phyloP scores from a whole-genome alignment of 2,329 filamentous ascomycete species.

The Zasmidium cellare region DNA sequence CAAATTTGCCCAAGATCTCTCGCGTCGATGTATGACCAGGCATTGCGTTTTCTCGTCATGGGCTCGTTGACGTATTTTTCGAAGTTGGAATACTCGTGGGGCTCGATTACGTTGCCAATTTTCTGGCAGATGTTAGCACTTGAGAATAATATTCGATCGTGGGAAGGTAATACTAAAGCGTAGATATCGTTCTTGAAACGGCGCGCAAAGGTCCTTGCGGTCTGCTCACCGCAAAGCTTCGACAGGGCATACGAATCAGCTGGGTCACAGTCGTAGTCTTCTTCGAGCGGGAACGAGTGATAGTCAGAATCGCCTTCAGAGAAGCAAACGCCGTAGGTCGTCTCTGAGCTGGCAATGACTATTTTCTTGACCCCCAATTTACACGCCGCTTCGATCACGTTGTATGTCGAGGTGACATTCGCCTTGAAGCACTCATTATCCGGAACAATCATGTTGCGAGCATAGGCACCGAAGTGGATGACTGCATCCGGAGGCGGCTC shows the following conservation, averaged over 20 bases:
- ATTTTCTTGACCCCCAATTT: conserved; percentile 64
- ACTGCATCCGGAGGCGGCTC: conserved; percentile 58
- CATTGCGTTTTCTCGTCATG: conserved; percentile 55
- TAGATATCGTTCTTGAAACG: conserved; percentile 62
- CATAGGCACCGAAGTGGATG: conserved; percentile 62
- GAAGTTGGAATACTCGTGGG: conserved; percentile 62
- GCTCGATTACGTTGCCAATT: conserved; percentile 63
- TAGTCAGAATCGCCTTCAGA: conserved; percentile 60
- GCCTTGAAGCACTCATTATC: conserved; percentile 60
- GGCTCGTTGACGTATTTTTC: conserved; percentile 53
- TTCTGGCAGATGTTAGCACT: conserved; percentile 29
- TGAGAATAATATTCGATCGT: background rate
- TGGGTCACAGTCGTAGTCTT: conserved; percentile 60
- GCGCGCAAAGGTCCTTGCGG: conserved; percentile 57
- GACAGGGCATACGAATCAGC: conserved; percentile 64
- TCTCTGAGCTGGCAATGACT: conserved; percentile 60
- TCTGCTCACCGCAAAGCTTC: conserved; percentile 60
- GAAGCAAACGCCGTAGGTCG: conserved; percentile 63
- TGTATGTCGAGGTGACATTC: conserved; percentile 60
- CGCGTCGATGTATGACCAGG: conserved; percentile 65
- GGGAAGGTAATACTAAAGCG: conserved; percentile 38
- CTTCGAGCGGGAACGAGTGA: conserved; percentile 59
- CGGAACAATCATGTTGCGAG: conserved; percentile 61
- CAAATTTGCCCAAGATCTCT: conserved; percentile 64
- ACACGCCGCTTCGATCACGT: conserved; percentile 63